Evolutionary conservation across 2,329 filamentous ascomycete species (phyloP), one percentile per base, ranked within the genome.

Genomic region (Aspergillus oerlinghausenensis): DNA sequence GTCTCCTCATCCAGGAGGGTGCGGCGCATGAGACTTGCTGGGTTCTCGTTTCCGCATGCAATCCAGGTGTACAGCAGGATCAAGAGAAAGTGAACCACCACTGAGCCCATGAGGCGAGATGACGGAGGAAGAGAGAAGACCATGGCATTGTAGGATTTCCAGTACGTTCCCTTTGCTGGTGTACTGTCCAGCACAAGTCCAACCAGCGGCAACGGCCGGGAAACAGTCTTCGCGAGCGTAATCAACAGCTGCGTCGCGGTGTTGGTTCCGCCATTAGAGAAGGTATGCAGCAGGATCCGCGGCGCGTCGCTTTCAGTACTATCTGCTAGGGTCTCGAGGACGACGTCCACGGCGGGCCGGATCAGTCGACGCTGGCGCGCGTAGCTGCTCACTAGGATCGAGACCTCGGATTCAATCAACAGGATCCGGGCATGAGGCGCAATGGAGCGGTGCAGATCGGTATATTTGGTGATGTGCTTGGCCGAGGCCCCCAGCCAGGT

Each of bases 251-350:
- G 61, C 0, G 61, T 60, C 3, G 65, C 64, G 8, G 57, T 64
- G 17, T 65, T 64, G 6, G 63, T 62, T 26, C 71, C 70, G 17
- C 70, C 71, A 55, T 73, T 73, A 9, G 70, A 73, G 55, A 71
- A 72, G 23, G 61, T 57, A 56, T 73, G 71, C 5, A 72, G 7
- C 26, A 28, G 26, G 26, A 28, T 28, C 8, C 26, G 58, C 10
- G 71, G 25, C 3, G 70, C 23, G 3, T 63, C 52, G 25, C 43
- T 29, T n/a, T 35, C 38, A 14, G 32, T 32, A 42, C 21, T 42
- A 14, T 50, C 32, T 17, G 38, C 38, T 19, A 52, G 28, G 2
- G 42, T 35, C 11, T 49, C 43, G 19, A 54, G 53, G 35, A 72
- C 58, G 8, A 66, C 55, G 2, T 59, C 52, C 11, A 55, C 43